These are phyloP conservation scores for Pythium monospermum DNA, from an alignment of 352 stramenopile species.

Conservation along the genomic window DNA sequence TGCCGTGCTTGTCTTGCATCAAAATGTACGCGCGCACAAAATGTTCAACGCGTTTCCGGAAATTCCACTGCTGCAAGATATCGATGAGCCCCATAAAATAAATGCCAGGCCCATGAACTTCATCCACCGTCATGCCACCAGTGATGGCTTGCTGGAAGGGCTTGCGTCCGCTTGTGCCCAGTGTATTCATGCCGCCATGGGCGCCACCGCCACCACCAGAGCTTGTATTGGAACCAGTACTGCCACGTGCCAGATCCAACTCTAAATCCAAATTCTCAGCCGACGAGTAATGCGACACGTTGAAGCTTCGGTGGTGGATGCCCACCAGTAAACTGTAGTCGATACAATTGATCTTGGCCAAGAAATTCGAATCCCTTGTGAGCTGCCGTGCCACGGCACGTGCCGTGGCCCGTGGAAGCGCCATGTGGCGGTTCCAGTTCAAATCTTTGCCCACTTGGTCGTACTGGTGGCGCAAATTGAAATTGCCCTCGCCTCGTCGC, in stretches of 20 bases:
- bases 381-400: conserved; percentile 68
- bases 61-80: conserved; percentile 93
- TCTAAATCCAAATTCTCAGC: conserved; percentile 39
- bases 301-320: conserved; percentile 89
- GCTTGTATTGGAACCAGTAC: too few species aligned
- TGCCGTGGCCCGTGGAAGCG: conserved; percentile 45
- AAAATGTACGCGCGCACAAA: conserved; percentile 69
- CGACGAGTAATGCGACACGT: conserved; percentile 68
- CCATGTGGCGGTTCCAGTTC: conserved; percentile 84
- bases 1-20: conserved; percentile 60
- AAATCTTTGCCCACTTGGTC: conserved; percentile 81
- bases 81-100: conserved; percentile 93
- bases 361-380: conserved; percentile 84
- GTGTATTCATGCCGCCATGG: too few species aligned
- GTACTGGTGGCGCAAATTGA: conserved; percentile 68
- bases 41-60: conserved; percentile 84
- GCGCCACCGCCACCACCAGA: too few species aligned
- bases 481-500: conserved; percentile 48
- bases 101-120: conserved; percentile 81
- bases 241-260: conserved; percentile 10
- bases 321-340: conserved; percentile 92
- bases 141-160: conserved; percentile 42
- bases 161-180: conserved; percentile 34
- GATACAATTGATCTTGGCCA: conserved; percentile 93
- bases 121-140: conserved; percentile 67